These are phyloP conservation scores for Harringtonia aguacate DNA, from an alignment of 2,329 filamentous ascomycete species.

Conservation along the genomic window DNA sequence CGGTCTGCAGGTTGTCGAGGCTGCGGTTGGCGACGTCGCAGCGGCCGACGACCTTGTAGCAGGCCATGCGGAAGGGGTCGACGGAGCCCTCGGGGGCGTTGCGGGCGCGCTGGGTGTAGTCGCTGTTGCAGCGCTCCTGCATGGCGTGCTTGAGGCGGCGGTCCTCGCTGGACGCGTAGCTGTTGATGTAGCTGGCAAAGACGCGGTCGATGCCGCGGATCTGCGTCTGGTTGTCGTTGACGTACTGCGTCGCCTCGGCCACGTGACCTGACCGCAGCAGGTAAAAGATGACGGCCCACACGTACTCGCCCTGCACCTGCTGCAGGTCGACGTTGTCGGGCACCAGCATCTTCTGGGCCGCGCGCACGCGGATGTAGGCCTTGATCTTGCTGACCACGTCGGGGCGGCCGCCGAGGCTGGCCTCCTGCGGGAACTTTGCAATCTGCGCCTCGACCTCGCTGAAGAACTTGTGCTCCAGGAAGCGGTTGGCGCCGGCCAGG, in stretches of 20 bases:
- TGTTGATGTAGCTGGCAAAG: conserved; percentile 78
- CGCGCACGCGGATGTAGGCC: conserved; percentile 77
- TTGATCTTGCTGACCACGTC: conserved; percentile 84
- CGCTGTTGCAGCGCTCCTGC: conserved; percentile 78
- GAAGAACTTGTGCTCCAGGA: conserved; percentile 74
- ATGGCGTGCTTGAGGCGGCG: conserved; percentile 67
- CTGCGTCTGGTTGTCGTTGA: conserved; percentile 64
- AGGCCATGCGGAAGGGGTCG: conserved; percentile 92
- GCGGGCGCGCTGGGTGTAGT: conserved; percentile 76
- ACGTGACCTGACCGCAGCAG: conserved; percentile 77
- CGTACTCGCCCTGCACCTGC: conserved; percentile 68
- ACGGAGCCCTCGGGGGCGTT: conserved; percentile 79
- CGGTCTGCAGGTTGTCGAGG: conserved; percentile 50
- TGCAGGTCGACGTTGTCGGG: conserved; percentile 74
- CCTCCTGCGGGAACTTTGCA: conserved; percentile 75
- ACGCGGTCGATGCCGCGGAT: conserved; percentile 88
- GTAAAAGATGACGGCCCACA: conserved; percentile 93
- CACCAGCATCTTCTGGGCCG: conserved; percentile 71
- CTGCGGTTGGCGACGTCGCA: conserved; percentile 56
- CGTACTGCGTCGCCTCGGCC: conserved; percentile 75
- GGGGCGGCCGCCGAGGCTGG: conserved; percentile 79
- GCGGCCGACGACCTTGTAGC: conserved; percentile 92
- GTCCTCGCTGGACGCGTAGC: conserved; percentile 68
- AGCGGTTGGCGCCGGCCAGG: conserved; percentile 65
- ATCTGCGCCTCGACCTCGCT: conserved; percentile 67